A percentile compares a stretch with the other conserved stretches of the same genome.
These are phyloP conservation scores for Neofusicoccum kwambonambiense DNA, from an alignment of 2,329 filamentous ascomycete genomes.

Conservation along the genomic window DNA sequence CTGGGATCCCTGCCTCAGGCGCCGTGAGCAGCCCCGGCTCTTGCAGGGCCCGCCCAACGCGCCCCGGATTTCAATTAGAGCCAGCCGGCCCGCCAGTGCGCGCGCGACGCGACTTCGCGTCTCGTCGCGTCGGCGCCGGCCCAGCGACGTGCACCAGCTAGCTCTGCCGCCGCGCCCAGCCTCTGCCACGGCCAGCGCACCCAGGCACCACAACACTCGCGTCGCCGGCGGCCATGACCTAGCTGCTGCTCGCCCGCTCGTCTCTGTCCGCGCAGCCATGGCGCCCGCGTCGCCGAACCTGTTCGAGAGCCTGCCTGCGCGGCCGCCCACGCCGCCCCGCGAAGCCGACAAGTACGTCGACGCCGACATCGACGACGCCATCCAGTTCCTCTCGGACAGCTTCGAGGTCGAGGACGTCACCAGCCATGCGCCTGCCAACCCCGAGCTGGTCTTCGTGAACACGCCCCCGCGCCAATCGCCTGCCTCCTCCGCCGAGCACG, in stretches of 20 bases:
- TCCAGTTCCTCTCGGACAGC: conserved; percentile 44
- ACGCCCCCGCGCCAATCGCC: conserved; percentile 44
- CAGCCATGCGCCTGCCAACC: conserved; percentile 18
- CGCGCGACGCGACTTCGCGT: conserved; percentile 16
- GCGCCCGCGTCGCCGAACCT: conserved; percentile 38
- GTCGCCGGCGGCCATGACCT: background rate
- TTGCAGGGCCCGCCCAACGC: background rate
- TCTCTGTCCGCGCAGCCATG: conserved; percentile 4
- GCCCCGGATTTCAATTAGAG: background rate
- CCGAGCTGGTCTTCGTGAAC: conserved; percentile 26
- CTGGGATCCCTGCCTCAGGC: conserved; percentile 12
- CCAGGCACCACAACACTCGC: no score
- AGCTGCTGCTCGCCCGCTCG: background rate
- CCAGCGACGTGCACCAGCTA: background rate
- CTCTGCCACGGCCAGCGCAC: no score
- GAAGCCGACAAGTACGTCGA: conserved; percentile 39
- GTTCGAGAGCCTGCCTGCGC: conserved; percentile 49
- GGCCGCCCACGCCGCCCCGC: conserved; percentile 58
- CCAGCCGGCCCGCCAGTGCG: background rate
- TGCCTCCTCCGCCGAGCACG: conserved; percentile 41
- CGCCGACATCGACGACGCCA: conserved; percentile 42
- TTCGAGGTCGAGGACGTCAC: conserved; percentile 37
- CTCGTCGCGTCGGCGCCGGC: background rate
- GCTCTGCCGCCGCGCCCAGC: background rate
- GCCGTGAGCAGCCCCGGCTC: background rate